Evolutionary conservation across 768 basidiomycete species (phyloP), one percentile per base, ranked within the genome.

Genomic region (Rhodosporidiobolus sp.): DNA sequence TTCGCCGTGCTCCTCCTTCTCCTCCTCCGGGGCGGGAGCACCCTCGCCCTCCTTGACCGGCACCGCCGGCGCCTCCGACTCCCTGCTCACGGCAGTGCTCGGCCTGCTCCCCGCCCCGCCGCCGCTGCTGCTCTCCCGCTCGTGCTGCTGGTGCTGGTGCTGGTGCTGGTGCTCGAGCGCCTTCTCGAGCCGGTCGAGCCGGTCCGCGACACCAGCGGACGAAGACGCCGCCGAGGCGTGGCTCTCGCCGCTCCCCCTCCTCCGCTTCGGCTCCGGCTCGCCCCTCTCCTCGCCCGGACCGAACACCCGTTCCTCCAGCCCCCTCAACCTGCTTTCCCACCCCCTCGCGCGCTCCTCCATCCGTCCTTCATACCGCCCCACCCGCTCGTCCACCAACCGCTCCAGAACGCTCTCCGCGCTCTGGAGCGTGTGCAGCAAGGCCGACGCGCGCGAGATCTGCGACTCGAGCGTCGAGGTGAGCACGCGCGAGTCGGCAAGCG

Each of bases 391-490:
- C 2, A 69, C 38, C 26, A 71, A 19, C 7, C 48, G 34, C 48
- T 75, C 74, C 17, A 75, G 28, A 3, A 58, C 55, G 2, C 26
- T 9, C 32, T 71, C 74, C 10, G 68, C 60, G 35, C 73, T 59
- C 61, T 75, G 71, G 45, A 77, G 63, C 38, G 76, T 73, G 38
- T 22, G 2, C 14, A 77, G 56, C 20, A 77, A 52, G 1, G 54
- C 9, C 10, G 57, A 19, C 1, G 65, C 53, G 17, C 70, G 62
- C 73, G 86, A 85, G 46, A 92, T 81, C 80, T 92, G 90, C 56
- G 90, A 89, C 32, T 84, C 83, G 12, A 93, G 84, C 88, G 90
- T 91, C 49, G 80, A 77, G 81, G 92, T 91, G 68, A 93, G 85
- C 78, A 90, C 87, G 78, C 87, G 88, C 24, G 89, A 87, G 79